These are phyloP conservation scores for Hyphopichia pseudoburtonii DNA, from an alignment of 1,139 yeast genomes.

Conservation along the genomic window DNA sequence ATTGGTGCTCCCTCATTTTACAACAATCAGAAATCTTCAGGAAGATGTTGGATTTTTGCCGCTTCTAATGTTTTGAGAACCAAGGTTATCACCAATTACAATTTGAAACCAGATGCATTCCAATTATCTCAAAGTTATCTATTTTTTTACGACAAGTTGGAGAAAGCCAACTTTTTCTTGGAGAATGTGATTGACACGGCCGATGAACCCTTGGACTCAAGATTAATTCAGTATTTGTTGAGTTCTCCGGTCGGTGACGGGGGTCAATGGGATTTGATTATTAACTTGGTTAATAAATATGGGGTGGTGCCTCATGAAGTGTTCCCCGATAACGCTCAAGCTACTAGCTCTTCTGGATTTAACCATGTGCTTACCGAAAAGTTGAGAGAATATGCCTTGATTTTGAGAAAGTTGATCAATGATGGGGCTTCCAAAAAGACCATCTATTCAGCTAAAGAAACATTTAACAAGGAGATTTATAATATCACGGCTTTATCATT, in stretches of 20 bases:
- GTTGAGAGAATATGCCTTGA: slow-evolving; percentile 73
- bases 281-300: slow-evolving; percentile 70
- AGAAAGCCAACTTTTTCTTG: slow-evolving; percentile 72
- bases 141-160: slow-evolving; percentile 74
- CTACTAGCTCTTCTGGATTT: slow-evolving; percentile 55
- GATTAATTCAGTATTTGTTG: slow-evolving; percentile 63
- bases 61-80: slow-evolving; percentile 71
- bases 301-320: slow-evolving; percentile 74
- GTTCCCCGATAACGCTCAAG: slow-evolving; percentile 71
- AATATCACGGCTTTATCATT: slow-evolving; percentile 63
- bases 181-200: slow-evolving; percentile 72
- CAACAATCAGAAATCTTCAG: slow-evolving; percentile 71
- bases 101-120: slow-evolving; percentile 57
- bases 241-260: slow-evolving; percentile 73
- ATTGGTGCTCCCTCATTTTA: slow-evolving; percentile 63
- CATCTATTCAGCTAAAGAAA: slow-evolving; percentile 33
- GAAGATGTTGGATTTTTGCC: slow-evolving; percentile 89
- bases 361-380: slow-evolving; percentile 64
- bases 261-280: slow-evolving; percentile 84
- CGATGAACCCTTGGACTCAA: slow-evolving; percentile 62
- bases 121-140: slow-evolving; percentile 69
- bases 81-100: slow-evolving; percentile 59
- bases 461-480: slow-evolving; percentile 62
- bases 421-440: slow-evolving; percentile 23
- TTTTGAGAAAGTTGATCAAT: slow-evolving; percentile 49